phyloP scores from a whole-genome alignment of 192 early-diverging fungal species.

The Gonapodya prolifera region DNA sequence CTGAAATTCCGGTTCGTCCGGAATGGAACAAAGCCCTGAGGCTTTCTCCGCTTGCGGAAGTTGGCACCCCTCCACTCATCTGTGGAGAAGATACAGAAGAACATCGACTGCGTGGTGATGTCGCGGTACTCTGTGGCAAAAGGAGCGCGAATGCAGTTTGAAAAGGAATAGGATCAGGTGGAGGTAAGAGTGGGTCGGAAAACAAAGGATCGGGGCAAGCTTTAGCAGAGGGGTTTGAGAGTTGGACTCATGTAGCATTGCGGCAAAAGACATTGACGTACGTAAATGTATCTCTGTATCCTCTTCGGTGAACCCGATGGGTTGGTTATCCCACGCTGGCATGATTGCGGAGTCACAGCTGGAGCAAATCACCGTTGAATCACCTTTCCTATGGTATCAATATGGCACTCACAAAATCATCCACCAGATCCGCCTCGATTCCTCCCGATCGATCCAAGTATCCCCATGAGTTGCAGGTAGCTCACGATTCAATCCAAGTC shows the following conservation, averaged over 20 bases:
- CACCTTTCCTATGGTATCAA: too few relatives aligned
- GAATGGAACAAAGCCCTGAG: not conserved
- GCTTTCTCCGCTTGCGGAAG: not conserved
- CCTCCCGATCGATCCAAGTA: not conserved
- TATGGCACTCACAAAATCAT: not conserved
- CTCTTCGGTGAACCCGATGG: not conserved
- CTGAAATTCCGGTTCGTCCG: not conserved
- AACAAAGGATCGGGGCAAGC: not conserved
- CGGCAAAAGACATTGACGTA: too few relatives aligned
- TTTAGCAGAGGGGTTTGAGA: not conserved
- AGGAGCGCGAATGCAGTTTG: not conserved
- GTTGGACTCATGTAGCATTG: too few relatives aligned
- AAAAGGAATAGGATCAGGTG: not conserved
- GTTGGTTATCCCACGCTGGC: not conserved
- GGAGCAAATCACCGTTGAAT: too few relatives aligned
- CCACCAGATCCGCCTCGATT: not conserved
- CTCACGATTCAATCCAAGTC: not conserved
- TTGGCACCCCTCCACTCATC: not conserved
- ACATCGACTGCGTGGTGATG: not conserved
- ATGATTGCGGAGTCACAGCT: not conserved
- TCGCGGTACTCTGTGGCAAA: not conserved
- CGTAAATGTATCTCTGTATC: not conserved
- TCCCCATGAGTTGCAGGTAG: not conserved
- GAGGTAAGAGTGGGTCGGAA: not conserved
- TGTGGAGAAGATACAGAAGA: not conserved